Base-by-base conservation (phyloP, 129 eudicot genomes). In the Tagetes erecta region DNA sequence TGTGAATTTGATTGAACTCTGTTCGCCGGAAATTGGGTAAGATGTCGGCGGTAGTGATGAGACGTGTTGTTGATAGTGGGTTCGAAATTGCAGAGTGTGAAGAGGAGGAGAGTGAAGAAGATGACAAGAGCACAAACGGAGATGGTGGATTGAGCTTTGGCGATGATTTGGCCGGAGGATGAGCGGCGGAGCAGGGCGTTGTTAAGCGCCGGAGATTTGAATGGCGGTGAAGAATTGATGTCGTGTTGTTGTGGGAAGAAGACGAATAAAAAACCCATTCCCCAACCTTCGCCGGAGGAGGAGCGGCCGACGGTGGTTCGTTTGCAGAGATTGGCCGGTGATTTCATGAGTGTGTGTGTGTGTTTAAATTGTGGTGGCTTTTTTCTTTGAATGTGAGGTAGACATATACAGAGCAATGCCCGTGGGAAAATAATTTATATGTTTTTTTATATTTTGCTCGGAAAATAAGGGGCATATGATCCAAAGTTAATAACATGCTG, bases 261-360 rank as follows among this genome's bases (percentile, higher is more conserved):
- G 5, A 92, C 87, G n/a, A 92, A 77, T 81, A 92, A 84, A 70
- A 92, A 92, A 4, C 95, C 95, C 96, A 89, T 86, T 4, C 86
- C 91, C 91, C 88, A 83, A 8, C 84, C 79, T 68, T 83, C 86
- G 12, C 27, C n/a, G 20, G 51, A 8, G 11, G 55, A 51, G 7
- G 13, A 3, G 53, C 64, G 49, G 67, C 14, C 47, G 71, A 71
- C 38, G 59, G 58, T 62, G 66, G 72, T 44, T 71, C 70, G 20
- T 51, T 63, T 70, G 81, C 44, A 69, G 44, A 78, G 81, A 14
- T 78, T 78, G 13, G 67, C 66, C 47, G 47, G 3, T 13, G 27
- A 31, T 0, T 1, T 3, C 1, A 3, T 52, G 58, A 13, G 31
- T 45, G 36, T 20, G 11, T 49, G 38, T 78, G 53, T 60, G 75